These are phyloP conservation scores for Dioscorea dumetorum DNA, from an alignment of 106 monocot species.

Conservation along the genomic window DNA sequence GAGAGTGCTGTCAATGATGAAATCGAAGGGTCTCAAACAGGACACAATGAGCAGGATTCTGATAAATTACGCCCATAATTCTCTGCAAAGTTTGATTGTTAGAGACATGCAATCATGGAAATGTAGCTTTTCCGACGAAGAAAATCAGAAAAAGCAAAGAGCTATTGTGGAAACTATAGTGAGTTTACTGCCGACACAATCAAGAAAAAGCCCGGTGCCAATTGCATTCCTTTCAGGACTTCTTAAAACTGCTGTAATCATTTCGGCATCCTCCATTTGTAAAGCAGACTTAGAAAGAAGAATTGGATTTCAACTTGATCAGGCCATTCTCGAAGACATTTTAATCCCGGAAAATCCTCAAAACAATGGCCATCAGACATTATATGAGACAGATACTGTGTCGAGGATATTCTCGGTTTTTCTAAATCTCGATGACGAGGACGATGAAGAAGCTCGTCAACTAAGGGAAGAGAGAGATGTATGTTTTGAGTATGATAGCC, in stretches of 20 bases:
- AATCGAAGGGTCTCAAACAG: constrained; percentile 75
- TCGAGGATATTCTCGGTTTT: constrained; percentile 58
- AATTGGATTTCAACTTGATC: constrained; percentile 70
- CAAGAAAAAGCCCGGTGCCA: constrained; percentile 63
- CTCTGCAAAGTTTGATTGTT: constrained; percentile 27
- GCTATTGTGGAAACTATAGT: constrained; percentile 52
- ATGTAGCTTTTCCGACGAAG: constrained; percentile 19
- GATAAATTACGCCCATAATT: constrained; percentile 64
- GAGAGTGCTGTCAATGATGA: constrained; percentile 51
- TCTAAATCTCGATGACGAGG: constrained; percentile 55
- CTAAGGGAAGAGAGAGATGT: constrained; percentile 29
- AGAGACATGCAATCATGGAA: constrained; percentile 22
- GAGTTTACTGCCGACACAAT: constrained; percentile 58
- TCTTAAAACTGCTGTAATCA: constrained; percentile 48
- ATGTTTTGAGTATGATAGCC: constrained; percentile 52
- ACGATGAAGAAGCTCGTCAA: constrained; percentile 30
- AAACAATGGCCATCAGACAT: constrained; percentile 20
- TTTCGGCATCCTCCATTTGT: constrained; percentile 43
- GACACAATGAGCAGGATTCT: constrained; percentile 57
- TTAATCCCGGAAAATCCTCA: constrained; percentile 40
- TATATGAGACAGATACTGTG: constrained; percentile 73
- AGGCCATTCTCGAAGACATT: constrained; percentile 77
- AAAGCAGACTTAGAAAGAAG: constrained; percentile 63
- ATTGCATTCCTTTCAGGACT: constrained; percentile 73
- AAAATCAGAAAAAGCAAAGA: constrained; percentile 40